Percentiles rank a stretch among this genome's conserved stretches.
phyloP scores from a whole-genome alignment of 2,329 filamentous ascomycete species.

The Aspergillus oerlinghausenensis region DNA sequence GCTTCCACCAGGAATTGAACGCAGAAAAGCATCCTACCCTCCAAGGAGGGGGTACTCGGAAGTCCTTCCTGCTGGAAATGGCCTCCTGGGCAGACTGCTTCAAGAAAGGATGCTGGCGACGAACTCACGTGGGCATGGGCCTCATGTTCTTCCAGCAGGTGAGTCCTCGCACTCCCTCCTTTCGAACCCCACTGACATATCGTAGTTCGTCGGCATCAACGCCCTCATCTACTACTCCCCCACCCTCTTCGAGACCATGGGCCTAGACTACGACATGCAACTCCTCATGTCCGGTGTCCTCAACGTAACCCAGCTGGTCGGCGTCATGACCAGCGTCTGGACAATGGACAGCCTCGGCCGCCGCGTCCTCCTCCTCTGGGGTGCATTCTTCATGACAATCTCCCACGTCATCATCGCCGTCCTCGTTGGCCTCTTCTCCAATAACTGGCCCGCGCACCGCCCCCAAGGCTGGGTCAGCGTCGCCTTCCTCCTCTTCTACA shows the following conservation, averaged over 20 bases:
- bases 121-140: constrained; percentile 48
- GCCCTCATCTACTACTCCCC: constrained; percentile 59
- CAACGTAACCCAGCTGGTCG: constrained; percentile 48
- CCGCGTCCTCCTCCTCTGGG: constrained; percentile 43
- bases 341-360: constrained; percentile 48
- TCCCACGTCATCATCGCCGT: constrained; percentile 50
- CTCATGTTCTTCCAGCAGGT: constrained; percentile 57
- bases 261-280: constrained; percentile 42
- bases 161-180: neutral
- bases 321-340: constrained; percentile 45
- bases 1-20: constrained; percentile 47
- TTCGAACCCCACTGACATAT: neutral
- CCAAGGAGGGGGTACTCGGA: constrained; percentile 28
- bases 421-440: constrained; percentile 50
- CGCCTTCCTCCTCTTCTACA: constrained; percentile 58
- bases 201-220: constrained; percentile 48
- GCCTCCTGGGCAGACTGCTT: constrained; percentile 50
- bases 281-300: constrained; percentile 52
- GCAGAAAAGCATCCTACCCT: constrained; percentile 37
- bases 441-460: constrained; percentile 49
- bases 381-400: constrained; percentile 44
- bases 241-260: constrained; percentile 53
- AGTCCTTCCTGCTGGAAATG: constrained; percentile 45
- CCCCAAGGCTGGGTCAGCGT: constrained; percentile 54
- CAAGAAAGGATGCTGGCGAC: constrained; percentile 45